These are phyloP conservation scores for Podospora appendiculata DNA, from an alignment of 495 filamentous ascomycete genomes.

Conservation along the genomic window DNA sequence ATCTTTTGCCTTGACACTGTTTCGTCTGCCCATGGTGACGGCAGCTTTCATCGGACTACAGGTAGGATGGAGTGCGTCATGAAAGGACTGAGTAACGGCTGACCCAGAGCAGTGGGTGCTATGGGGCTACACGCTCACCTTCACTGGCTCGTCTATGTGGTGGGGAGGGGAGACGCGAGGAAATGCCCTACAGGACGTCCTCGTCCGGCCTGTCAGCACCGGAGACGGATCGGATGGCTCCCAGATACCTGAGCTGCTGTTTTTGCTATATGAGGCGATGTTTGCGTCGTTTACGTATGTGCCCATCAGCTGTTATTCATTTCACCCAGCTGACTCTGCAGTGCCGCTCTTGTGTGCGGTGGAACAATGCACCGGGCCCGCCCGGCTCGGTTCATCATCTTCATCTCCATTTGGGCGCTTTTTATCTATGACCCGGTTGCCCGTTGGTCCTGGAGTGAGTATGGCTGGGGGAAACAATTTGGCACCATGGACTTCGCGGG, in stretches of 20 bases:
- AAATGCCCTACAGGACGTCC: constrained; percentile 1
- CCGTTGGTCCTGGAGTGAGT: constrained; percentile 83
- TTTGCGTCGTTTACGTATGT: constrained; percentile 11
- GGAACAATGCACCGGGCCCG: constrained; percentile 9
- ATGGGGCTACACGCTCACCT: constrained; percentile 11
- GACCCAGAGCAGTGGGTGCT: constrained; percentile 4
- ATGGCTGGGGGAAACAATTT: constrained; percentile 64
- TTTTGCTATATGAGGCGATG: constrained; percentile 12
- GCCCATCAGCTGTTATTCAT: background rate
- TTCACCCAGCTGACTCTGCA: background rate
- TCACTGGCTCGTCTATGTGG: constrained; percentile 5
- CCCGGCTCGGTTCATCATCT: constrained; percentile 44
- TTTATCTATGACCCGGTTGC: constrained; percentile 78
- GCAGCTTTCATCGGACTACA: constrained; percentile 7
- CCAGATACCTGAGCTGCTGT: constrained; percentile 9
- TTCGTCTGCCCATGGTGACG: constrained; percentile 10
- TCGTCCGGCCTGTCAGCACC: constrained; percentile 1
- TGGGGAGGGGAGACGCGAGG: constrained; percentile 9
- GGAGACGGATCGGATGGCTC: constrained; percentile 5
- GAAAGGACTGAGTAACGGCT: background rate
- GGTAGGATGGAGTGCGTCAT: background rate
- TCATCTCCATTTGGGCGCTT: constrained; percentile 80
- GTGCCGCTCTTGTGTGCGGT: constrained; percentile 9
- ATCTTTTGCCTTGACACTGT: constrained; percentile 10
- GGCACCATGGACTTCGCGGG: constrained; percentile 80